Percentiles rank a stretch among this genome's conserved stretches.
phyloP scores from a whole-genome alignment of 1,284 basidiomycete species.

The Vanrija humicola region DNA sequence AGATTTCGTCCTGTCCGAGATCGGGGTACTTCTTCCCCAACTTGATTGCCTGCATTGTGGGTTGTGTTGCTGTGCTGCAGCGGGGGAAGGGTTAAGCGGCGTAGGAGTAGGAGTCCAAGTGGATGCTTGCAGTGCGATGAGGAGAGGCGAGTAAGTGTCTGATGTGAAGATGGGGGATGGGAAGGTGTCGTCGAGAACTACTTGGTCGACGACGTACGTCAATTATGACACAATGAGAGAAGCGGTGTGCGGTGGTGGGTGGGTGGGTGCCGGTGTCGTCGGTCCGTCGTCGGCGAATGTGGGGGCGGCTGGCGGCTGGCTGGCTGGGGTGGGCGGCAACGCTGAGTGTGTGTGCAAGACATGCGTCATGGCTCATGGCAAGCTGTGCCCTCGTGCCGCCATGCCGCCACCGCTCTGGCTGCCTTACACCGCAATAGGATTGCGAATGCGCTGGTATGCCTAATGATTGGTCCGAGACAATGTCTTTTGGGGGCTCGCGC shows the following conservation, averaged over 20 bases:
- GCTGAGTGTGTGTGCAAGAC: background rate
- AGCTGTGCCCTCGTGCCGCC: no score
- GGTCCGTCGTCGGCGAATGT: background rate
- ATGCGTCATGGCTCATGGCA: background rate
- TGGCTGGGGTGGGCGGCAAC: background rate
- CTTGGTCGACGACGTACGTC: background rate
- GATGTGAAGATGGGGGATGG: background rate
- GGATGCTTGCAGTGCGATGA: background rate
- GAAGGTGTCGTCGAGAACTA: background rate
- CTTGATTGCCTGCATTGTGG: conserved; percentile 52
- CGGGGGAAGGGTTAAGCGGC: background rate
- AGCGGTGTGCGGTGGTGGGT: background rate
- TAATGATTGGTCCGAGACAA: no score
- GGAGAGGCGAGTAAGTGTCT: background rate
- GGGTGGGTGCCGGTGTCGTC: background rate
- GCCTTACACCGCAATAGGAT: no score
- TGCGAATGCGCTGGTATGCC: no score
- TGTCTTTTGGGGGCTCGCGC: no score
- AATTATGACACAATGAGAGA: background rate
- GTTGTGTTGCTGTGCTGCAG: background rate
- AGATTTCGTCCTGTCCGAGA: conserved; percentile 86
- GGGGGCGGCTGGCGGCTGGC: background rate
- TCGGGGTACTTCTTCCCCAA: conserved; percentile 92
- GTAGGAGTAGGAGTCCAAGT: background rate
- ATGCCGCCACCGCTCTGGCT: no score